A percentile compares a stretch with the other conserved stretches of the same genome.
These are phyloP conservation scores for Alternaria sp. DNA, from an alignment of 2,329 filamentous ascomycete species.

Conservation along the genomic window DNA sequence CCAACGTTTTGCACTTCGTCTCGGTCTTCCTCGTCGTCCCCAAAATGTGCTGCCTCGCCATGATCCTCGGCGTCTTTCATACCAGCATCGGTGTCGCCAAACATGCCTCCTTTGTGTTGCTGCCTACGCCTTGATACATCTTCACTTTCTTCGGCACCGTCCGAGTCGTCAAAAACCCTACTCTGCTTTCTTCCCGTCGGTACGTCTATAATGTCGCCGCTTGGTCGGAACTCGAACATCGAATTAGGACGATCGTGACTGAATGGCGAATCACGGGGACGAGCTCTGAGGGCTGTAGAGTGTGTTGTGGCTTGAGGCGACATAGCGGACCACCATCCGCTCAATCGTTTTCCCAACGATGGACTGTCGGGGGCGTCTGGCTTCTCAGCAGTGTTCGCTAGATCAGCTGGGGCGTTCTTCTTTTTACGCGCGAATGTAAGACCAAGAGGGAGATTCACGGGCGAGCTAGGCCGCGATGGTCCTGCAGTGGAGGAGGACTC, in stretches of 20 bases:
- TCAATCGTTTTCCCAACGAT: slow-evolving; percentile 37
- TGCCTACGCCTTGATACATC: slow-evolving; percentile 1
- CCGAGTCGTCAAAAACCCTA: slow-evolving; percentile 54
- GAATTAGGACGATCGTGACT: slow-evolving; percentile 38
- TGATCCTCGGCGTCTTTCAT: slow-evolving; percentile 12
- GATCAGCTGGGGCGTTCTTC: slow-evolving; percentile 14
- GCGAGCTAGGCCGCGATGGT: slow-evolving; percentile 35
- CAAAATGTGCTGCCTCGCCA: slow-evolving; percentile 27
- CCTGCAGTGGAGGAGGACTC: slow-evolving; percentile 40
- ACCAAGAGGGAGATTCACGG: slow-evolving; percentile 34
- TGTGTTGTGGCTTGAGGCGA: slow-evolving; percentile 23
- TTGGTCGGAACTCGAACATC: slow-evolving; percentile 47
- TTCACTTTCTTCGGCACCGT: slow-evolving; percentile 28
- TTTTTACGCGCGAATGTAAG: slow-evolving; percentile 36
- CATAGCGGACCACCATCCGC: slow-evolving; percentile 48
- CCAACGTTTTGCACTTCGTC: slow-evolving; percentile 21
- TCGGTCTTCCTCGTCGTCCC: slow-evolving; percentile 27
- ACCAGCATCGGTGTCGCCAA: slow-evolving; percentile 17
- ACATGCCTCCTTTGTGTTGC: slow-evolving; percentile 11
- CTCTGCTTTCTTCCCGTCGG: slow-evolving; percentile 33
- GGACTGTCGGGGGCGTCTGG: slow-evolving; percentile 34
- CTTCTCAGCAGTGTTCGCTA: slow-evolving; percentile 10
- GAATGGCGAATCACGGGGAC: slow-evolving; percentile 18
- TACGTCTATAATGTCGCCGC: slow-evolving; percentile 28
- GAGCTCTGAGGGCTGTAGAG: slow-evolving; percentile 10